Evolutionary conservation across 768 basidiomycete genomes (phyloP), one percentile per base, ranked within the genome.

Genomic region (Sporobolomyces phaffii): DNA sequence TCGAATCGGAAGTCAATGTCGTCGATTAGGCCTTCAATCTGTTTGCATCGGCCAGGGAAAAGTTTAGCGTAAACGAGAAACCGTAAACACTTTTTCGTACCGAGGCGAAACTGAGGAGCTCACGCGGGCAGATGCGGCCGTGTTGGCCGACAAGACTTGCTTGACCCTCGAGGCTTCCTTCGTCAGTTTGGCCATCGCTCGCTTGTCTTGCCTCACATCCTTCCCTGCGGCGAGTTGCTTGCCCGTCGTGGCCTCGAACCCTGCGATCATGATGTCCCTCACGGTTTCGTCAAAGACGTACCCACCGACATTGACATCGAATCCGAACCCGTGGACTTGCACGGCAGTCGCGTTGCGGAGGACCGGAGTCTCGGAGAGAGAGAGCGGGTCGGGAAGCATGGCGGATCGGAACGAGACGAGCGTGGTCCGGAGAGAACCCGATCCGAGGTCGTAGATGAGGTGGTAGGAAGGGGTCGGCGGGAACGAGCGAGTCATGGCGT

Each of bases 401-500:
- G 76, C 76, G 7, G 80, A 70, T 24, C 81, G 78, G 78, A 93
- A 88, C 6, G 83, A 81, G 26, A 86, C 88, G 31, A 93, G 79
- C 0, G 90, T 91, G 1, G 90, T 89, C 33, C 85, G 82, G 45
- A 87, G 86, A 6, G 87, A 82, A 1, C 86, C 87, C 8, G 94
- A 90, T 47, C 96, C 96, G 1, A 91, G 90, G 73, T 98, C 96
- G 78, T 89, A 99, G 65, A 99, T 86, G 72, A 99, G 78, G 76
- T 98, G 93, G 77, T 87, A 84, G 75, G 93, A 88, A 0, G 86
- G 85, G 1, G 44, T 47, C 3, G 79, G 80, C 0, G 87, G 80
- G 81, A 98, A 98, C 2, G 85, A 82, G 52, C 94, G 85, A 2
- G 92, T 91, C 91, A 98, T 96, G 47, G 96, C 96, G 75, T 90